These are phyloP conservation scores for Croton setiger DNA, from an alignment of 441 rosid genomes.

Conservation along the genomic window DNA sequence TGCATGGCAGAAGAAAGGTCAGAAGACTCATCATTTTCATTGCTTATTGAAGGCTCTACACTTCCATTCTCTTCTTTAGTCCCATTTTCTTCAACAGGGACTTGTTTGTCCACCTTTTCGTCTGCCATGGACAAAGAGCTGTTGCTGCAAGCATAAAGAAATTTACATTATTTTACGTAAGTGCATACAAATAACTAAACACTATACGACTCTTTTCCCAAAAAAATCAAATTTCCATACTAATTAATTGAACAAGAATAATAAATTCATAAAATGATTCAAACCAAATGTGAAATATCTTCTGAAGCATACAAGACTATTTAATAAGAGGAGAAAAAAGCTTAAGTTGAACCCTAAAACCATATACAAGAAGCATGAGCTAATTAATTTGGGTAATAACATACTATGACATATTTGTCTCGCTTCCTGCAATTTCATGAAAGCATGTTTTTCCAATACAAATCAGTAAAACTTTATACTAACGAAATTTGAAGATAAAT, in stretches of 20 bases:
- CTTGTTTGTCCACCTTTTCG: conserved; percentile 32
- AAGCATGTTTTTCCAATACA: background rate
- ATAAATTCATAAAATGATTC: background rate
- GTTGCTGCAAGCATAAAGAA: background rate
- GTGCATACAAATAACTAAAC: background rate
- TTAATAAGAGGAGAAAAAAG: no score
- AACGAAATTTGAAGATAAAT: background rate
- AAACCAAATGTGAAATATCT: background rate
- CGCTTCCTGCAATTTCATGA: background rate
- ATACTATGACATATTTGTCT: background rate
- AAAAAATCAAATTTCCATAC: background rate
- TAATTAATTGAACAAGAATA: background rate
- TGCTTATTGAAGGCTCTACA: conserved; percentile 35
- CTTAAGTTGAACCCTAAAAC: background rate
- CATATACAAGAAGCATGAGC: background rate
- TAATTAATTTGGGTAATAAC: background rate
- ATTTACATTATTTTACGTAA: background rate
- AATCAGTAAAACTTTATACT: background rate
- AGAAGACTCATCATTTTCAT: conserved; percentile 37
- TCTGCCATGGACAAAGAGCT: conserved; percentile 41
- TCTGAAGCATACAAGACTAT: background rate
- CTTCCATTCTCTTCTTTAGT: conserved; percentile 38
- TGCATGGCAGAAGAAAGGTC: conserved; percentile 29
- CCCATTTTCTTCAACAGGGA: conserved; percentile 37
- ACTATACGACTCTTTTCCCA: no score